These are phyloP conservation scores for Lactarius pseudohatsudake DNA, from an alignment of 768 basidiomycete genomes.

Conservation along the genomic window DNA sequence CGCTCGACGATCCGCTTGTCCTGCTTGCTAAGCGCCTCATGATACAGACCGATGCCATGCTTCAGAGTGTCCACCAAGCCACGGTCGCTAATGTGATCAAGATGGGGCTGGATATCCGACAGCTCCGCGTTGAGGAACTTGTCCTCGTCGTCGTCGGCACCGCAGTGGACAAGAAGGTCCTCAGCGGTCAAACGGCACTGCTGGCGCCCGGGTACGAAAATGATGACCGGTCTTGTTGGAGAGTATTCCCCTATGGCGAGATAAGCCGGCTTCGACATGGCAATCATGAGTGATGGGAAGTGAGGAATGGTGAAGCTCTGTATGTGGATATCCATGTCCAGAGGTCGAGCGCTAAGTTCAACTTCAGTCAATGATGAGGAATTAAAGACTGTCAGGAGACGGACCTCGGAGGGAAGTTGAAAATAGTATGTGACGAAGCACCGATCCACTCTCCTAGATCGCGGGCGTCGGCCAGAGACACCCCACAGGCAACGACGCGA, in stretches of 20 bases:
- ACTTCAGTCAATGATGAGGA: not conserved
- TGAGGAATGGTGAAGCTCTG: slow-evolving; percentile 97
- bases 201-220: slow-evolving; percentile 90
- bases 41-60: slow-evolving; percentile 93
- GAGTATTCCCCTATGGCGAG: slow-evolving; percentile 89
- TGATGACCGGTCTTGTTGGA: slow-evolving; percentile 79
- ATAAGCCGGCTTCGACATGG: slow-evolving; percentile 98
- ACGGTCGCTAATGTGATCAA: slow-evolving; percentile 79
- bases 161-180: slow-evolving; percentile 84
- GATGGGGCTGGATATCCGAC: slow-evolving; percentile 79
- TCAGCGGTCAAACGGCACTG: slow-evolving; percentile 94
- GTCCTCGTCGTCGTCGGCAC: slow-evolving; percentile 80
- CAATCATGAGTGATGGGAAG: slow-evolving; percentile 97
- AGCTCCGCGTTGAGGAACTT: slow-evolving; percentile 89
- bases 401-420: slow-evolving; percentile 95
- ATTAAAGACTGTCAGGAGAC: slow-evolving; percentile 15
- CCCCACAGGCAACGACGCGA: slow-evolving; percentile 91
- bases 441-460: slow-evolving; percentile 99
- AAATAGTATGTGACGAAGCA: slow-evolving; percentile 88
- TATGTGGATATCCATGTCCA: slow-evolving; percentile 96
- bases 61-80: slow-evolving; percentile 76
- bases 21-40: slow-evolving; percentile 88
- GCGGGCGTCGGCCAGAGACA: slow-evolving; percentile 92
- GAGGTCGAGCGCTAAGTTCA: slow-evolving; percentile 74
- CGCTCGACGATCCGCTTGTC: slow-evolving; percentile 94